Evolutionary conservation across 2,329 filamentous ascomycete genomes (phyloP).

Genomic region (Pseudogymnoascus sp.): DNA sequence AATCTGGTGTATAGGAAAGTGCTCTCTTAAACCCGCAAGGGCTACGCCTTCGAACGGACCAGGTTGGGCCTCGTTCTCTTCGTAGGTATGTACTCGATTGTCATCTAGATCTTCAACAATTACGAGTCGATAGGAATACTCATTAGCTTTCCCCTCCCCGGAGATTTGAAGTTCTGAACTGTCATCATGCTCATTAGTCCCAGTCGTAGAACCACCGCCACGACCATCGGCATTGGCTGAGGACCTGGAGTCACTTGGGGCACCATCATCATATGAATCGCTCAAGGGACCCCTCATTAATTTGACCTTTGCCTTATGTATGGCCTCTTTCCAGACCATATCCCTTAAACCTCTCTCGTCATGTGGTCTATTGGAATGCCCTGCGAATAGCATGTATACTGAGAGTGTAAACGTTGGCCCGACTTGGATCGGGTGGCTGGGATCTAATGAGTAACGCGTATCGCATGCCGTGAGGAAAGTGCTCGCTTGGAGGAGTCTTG

Average conservation of each 20-base stretch:
- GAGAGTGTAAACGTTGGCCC: constrained; percentile 82
- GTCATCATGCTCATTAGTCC: not conserved
- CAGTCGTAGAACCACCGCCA: constrained; percentile 16
- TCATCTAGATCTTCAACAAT: constrained; percentile 67
- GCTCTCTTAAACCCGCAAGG: constrained; percentile 57
- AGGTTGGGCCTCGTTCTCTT: constrained; percentile 47
- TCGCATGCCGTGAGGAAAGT: constrained; percentile 85
- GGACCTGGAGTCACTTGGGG: not conserved
- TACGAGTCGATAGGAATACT: constrained; percentile 64
- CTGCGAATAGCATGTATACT: constrained; percentile 89
- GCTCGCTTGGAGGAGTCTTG: constrained; percentile 83
- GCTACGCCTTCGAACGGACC: constrained; percentile 53
- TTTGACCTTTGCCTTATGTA: constrained; percentile 84
- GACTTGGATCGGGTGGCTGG: constrained; percentile 64
- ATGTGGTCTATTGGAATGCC: constrained; percentile 53
- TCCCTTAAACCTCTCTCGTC: constrained; percentile 22
- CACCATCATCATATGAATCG: not conserved
- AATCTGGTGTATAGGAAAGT: constrained; percentile 63
- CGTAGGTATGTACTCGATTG: constrained; percentile 58
- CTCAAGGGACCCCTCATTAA: constrained; percentile 35
- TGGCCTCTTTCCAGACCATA: constrained; percentile 88
- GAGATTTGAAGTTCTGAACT: constrained; percentile 13
- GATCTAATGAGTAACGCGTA: constrained; percentile 65
- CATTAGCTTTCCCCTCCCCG: constrained; percentile 30
- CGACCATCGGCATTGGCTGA: constrained; percentile 22